phyloP scores from a whole-genome alignment of 441 rosid genomes.

The Croton laevigatus region DNA sequence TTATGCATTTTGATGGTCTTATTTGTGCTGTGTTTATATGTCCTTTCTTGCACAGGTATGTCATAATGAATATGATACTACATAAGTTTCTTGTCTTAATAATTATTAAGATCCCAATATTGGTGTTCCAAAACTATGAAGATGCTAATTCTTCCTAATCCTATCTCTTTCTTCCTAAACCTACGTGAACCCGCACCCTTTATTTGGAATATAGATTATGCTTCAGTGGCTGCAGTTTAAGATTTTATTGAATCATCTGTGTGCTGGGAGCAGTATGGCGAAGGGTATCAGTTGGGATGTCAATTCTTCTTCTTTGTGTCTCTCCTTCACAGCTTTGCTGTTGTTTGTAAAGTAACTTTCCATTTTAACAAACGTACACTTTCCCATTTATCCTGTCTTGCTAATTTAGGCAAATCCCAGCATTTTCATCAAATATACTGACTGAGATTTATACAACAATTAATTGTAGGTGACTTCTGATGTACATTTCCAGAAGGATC shows the following conservation, averaged over 20 bases:
- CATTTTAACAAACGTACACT: neutral
- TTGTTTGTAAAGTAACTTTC: neutral
- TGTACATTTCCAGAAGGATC: conserved; percentile 87
- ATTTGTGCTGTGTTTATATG: neutral
- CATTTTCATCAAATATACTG: neutral
- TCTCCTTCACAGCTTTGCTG: neutral
- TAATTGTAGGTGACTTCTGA: conserved; percentile 64
- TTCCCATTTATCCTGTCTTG: neutral
- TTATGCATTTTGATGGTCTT: neutral
- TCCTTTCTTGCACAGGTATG: neutral
- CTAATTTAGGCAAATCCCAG: neutral
- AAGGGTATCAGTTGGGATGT: neutral
- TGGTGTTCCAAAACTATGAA: too few species aligned
- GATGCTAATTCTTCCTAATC: neutral
- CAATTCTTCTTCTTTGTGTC: neutral
- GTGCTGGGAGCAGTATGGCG: neutral
- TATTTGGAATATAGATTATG: neutral
- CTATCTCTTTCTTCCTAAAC: neutral
- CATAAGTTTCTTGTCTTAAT: neutral
- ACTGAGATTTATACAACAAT: conserved; percentile 3
- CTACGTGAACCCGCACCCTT: neutral
- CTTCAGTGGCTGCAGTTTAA: neutral
- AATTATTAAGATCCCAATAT: too few species aligned
- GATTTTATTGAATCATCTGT: neutral
- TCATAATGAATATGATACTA: neutral